A percentile compares a stretch with the other conserved stretches of the same genome.
phyloP scores from a whole-genome alignment of 2,329 filamentous ascomycete genomes.

The Aspergillus eucalypticola region DNA sequence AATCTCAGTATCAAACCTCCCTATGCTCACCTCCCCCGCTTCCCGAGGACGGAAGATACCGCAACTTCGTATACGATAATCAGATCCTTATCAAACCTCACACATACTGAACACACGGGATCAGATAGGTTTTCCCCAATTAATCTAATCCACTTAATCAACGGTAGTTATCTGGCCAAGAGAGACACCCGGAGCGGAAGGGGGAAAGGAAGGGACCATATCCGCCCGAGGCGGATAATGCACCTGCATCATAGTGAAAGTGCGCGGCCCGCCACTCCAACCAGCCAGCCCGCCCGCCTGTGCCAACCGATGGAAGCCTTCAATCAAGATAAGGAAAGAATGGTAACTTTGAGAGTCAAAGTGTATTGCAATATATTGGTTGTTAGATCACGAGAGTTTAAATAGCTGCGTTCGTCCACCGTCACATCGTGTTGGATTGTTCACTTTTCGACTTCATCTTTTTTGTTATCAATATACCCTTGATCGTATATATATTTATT shows the following conservation, averaged over 20 bases:
- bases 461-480: too few relatives aligned
- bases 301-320: neutral
- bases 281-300: neutral
- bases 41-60: neutral
- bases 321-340: neutral
- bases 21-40: neutral
- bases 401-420: too few relatives aligned
- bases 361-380: too few relatives aligned
- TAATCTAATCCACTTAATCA: too few relatives aligned
- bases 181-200: neutral
- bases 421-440: too few relatives aligned
- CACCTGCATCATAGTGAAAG: neutral
- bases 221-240: constrained; percentile 1
- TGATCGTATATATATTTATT: too few relatives aligned
- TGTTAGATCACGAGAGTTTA: too few relatives aligned
- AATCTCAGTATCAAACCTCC: too few relatives aligned
- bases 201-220: neutral
- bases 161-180: too few relatives aligned
- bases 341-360: too few relatives aligned
- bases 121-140: too few relatives aligned
- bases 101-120: neutral
- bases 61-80: neutral
- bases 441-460: too few relatives aligned
- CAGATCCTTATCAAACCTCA: neutral
- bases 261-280: constrained; percentile 4